These are phyloP conservation scores for Sphaerosporella brunnea DNA, from an alignment of 495 filamentous ascomycete species.

Conservation along the genomic window DNA sequence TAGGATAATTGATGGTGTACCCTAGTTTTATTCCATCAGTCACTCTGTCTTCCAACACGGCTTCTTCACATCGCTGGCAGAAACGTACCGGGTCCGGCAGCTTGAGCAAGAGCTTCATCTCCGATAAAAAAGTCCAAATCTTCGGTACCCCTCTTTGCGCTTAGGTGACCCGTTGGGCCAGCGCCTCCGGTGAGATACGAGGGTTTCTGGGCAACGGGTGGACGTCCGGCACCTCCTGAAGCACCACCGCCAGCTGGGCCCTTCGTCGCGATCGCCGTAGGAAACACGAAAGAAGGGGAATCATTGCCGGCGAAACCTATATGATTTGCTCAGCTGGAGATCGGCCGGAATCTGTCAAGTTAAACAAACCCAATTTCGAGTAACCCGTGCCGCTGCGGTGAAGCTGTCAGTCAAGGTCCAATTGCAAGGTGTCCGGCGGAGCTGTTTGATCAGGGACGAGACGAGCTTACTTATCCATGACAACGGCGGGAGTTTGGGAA, in stretches of 20 bases:
- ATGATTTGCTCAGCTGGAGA: slow-evolving; percentile 22
- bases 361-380: slow-evolving; percentile 74
- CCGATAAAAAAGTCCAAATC: slow-evolving; percentile 98
- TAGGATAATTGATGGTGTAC: slow-evolving; percentile 92
- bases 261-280: slow-evolving; percentile 94
- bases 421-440: slow-evolving; percentile 12
- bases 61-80: no score
- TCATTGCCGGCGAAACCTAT: slow-evolving; percentile 93
- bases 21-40: slow-evolving; percentile 31
- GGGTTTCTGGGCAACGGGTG: slow-evolving; percentile 81
- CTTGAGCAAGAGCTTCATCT: slow-evolving; percentile 76
- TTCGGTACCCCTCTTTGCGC: slow-evolving; percentile 85
- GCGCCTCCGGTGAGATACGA: slow-evolving; percentile 86
- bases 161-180: slow-evolving; percentile 62
- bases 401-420: slow-evolving; percentile 3
- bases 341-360: slow-evolving; percentile 2
- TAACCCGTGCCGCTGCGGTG: slow-evolving; percentile 81
- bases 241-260: slow-evolving; percentile 44
- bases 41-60: neutral
- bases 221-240: slow-evolving; percentile 68
- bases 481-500: slow-evolving; percentile 97
- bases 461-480: slow-evolving; percentile 97
- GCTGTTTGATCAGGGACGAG: slow-evolving; percentile 13
- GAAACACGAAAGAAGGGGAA: slow-evolving; percentile 96
- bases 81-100: slow-evolving; percentile 56